Percentiles rank a stretch among this genome's conserved stretches.
These are phyloP conservation scores for Blastomyces silverae DNA, from an alignment of 2,329 filamentous ascomycete genomes.

Conservation along the genomic window DNA sequence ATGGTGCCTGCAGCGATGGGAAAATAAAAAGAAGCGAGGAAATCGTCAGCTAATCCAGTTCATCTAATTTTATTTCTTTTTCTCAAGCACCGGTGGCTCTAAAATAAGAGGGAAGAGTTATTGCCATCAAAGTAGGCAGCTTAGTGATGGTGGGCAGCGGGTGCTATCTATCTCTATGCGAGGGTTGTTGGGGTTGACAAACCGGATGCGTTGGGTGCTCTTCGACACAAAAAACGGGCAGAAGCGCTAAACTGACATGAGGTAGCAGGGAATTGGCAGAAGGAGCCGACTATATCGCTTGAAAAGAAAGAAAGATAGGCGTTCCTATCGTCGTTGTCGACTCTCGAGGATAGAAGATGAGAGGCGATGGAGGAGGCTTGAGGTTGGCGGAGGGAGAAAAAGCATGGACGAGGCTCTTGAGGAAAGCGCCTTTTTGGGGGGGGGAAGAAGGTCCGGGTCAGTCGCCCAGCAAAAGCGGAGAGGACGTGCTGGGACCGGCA, in stretches of 20 bases:
- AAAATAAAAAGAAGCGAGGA: constrained; percentile 16
- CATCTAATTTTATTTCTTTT: not conserved
- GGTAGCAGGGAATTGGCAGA: constrained; percentile 17
- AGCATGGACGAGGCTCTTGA: constrained; percentile 12
- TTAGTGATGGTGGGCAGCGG: constrained; percentile 1
- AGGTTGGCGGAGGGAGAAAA: constrained; percentile 6
- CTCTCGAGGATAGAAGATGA: not conserved
- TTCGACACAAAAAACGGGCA: constrained; percentile 12
- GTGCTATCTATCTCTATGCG: not conserved
- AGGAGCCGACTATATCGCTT: constrained; percentile 19
- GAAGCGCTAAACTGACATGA: constrained; percentile 16
- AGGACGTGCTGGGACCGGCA: constrained; percentile 9
- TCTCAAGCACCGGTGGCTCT: constrained; percentile 11
- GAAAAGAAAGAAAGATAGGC: constrained; percentile 12
- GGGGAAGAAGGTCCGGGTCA: not conserved
- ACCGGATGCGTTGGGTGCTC: constrained; percentile 14
- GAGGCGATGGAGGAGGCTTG: not conserved
- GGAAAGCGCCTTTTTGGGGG: constrained; percentile 1
- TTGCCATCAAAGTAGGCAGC: constrained; percentile 15
- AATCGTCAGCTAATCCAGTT: constrained; percentile 1
- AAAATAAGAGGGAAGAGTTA: constrained; percentile 14
- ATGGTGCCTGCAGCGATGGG: constrained; percentile 34
- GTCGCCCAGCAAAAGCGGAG: constrained; percentile 10
- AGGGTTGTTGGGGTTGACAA: constrained; percentile 4
- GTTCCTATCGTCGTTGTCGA: constrained; percentile 12